Conservation (phyloP, 108 stramenopile genomes). For the Cylindrotheca fusiformis region DNA sequence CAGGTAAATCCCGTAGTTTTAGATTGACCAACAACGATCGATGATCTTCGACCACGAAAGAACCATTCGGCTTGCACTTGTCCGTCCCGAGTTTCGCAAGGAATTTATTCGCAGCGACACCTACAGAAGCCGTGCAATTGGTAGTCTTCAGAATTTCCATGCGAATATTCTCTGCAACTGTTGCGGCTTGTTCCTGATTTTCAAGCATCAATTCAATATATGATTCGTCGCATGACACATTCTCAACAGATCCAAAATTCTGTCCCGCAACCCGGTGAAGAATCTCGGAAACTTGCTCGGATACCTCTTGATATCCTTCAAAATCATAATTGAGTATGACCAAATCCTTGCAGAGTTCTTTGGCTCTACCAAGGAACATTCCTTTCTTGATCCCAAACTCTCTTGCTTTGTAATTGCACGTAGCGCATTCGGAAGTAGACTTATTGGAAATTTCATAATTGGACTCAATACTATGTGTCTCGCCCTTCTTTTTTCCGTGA, state of each 20-base stretch:
- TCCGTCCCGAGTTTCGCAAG: slow-evolving; percentile 90
- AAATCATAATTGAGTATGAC: slow-evolving; percentile 90
- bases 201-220: slow-evolving; percentile 68
- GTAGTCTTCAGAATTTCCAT: slow-evolving; percentile 69
- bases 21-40: slow-evolving; percentile 53
- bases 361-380: slow-evolving; percentile 90
- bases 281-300: slow-evolving; percentile 72
- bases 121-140: slow-evolving; percentile 88
- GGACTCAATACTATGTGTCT: background rate
- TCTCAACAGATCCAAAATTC: slow-evolving; percentile 73
- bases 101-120: slow-evolving; percentile 82
- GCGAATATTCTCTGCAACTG: slow-evolving; percentile 52
- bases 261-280: slow-evolving; percentile 53
- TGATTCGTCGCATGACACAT: slow-evolving; percentile 92
- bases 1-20: slow-evolving; percentile 82
- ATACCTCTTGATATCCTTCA: slow-evolving; percentile 83
- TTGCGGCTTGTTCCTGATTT: slow-evolving; percentile 19
- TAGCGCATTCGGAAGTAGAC: slow-evolving; percentile 85
- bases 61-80: slow-evolving; percentile 85
- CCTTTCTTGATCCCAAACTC: slow-evolving; percentile 87
- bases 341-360: slow-evolving; percentile 82
- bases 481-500: slow-evolving; percentile 32
- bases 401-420: slow-evolving; percentile 93
- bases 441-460: slow-evolving; percentile 29
- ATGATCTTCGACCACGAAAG: slow-evolving; percentile 63